A percentile compares a stretch with the other conserved stretches of the same genome.
Conservation (phyloP, 805 yeast genomes). For the Hanseniaspora osmophila region DNA sequence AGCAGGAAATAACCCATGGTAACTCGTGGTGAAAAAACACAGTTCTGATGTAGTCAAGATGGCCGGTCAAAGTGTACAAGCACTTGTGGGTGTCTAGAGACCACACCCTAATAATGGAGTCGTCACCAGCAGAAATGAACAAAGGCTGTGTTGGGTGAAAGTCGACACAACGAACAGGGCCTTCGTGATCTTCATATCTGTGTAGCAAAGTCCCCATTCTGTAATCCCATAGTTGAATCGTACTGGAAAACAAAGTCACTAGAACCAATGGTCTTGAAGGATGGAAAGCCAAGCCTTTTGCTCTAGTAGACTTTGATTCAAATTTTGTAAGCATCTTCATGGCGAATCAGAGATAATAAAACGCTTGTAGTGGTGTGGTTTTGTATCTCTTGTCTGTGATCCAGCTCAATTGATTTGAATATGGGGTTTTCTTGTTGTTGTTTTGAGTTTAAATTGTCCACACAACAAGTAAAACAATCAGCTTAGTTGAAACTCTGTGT, state of each 20-base stretch:
- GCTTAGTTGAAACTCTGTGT: too few relatives aligned
- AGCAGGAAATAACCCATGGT: conserved; percentile 93
- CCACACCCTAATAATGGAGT: conserved; percentile 91
- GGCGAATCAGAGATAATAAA: not conserved
- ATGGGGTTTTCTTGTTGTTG: too few relatives aligned
- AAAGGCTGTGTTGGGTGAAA: conserved; percentile 98
- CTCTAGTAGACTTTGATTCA: conserved; percentile 94
- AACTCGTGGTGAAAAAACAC: conserved; percentile 89
- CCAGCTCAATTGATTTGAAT: too few relatives aligned
- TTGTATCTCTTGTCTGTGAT: not conserved
- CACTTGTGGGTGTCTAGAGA: conserved; percentile 83
- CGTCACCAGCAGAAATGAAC: conserved; percentile 96
- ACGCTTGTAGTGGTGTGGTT: not conserved
- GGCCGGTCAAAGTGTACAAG: conserved; percentile 82
- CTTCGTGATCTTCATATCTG: conserved; percentile 94
- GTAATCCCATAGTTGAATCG: conserved; percentile 98
- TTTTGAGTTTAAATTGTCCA: too few relatives aligned
- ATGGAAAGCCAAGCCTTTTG: conserved; percentile 95
- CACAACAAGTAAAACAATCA: too few relatives aligned
- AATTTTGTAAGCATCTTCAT: conserved; percentile 85
- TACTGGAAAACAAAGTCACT: conserved; percentile 90
- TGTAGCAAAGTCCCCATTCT: conserved; percentile 97
- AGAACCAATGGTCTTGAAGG: conserved; percentile 89
- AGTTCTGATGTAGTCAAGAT: conserved; percentile 87
- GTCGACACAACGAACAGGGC: conserved; percentile 90